A percentile compares a stretch with the other conserved stretches of the same genome.
Conservation (phyloP, 306 rosid genomes). For the Canavalia gladiata region DNA sequence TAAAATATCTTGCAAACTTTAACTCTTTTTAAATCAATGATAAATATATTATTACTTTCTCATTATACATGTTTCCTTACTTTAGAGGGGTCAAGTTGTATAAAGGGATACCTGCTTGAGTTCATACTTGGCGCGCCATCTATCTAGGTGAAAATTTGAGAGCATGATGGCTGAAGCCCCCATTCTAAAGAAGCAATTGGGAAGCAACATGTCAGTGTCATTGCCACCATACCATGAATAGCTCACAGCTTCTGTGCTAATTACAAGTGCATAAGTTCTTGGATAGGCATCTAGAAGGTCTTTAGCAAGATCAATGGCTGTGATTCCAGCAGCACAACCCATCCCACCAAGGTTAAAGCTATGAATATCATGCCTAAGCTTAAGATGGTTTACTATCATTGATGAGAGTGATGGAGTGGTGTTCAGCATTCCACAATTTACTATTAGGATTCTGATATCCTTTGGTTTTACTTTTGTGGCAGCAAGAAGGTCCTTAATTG, state of each 20-base stretch:
- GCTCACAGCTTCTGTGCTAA: conserved; percentile 72
- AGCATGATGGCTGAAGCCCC: conserved; percentile 74
- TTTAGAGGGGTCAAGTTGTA: neutral
- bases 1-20: neutral
- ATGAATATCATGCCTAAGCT: conserved; percentile 66
- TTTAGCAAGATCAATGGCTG: conserved; percentile 71
- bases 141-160: conserved; percentile 56
- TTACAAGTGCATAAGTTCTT: conserved; percentile 66
- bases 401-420: conserved; percentile 72
- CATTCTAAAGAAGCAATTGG: conserved; percentile 83
- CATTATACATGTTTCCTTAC: neutral
- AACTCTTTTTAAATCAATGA: no score
- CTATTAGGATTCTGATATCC: conserved; percentile 60
- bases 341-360: conserved; percentile 80
- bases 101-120: conserved; percentile 58
- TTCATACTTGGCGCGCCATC: conserved; percentile 78
- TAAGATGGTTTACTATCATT: conserved; percentile 69
- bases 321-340: conserved; percentile 83
- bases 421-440: conserved; percentile 70
- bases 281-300: conserved; percentile 72
- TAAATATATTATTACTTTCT: neutral
- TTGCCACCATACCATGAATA: conserved; percentile 71
- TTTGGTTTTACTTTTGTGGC: conserved; percentile 57
- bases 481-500: conserved; percentile 59
- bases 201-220: conserved; percentile 61